Evolutionary conservation across 768 basidiomycete genomes (phyloP).

Genomic region (Mycena floridula): DNA sequence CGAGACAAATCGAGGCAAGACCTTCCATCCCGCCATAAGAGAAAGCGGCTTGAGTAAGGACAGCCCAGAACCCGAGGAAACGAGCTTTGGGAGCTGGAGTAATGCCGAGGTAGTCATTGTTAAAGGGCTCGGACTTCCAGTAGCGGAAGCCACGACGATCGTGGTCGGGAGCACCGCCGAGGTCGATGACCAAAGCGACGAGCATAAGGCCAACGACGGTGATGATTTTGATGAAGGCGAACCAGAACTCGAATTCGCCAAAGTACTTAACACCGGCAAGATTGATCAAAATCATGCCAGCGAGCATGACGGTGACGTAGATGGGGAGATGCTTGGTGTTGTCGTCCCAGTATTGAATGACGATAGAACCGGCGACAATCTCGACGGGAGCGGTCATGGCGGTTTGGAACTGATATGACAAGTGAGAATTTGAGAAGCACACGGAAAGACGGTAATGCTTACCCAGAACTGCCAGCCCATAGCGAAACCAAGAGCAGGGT

Average conservation of each 20-base stretch:
- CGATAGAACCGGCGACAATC: slow-evolving; percentile 44
- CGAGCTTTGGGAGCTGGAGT: slow-evolving; percentile 24
- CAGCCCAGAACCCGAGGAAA: slow-evolving; percentile 37
- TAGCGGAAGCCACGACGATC: slow-evolving; percentile 39
- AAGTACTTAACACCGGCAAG: slow-evolving; percentile 37
- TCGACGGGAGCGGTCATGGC: slow-evolving; percentile 41
- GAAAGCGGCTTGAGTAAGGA: slow-evolving; percentile 35
- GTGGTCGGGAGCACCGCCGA: slow-evolving; percentile 42
- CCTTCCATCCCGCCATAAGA: slow-evolving; percentile 59
- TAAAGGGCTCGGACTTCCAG: slow-evolving; percentile 28
- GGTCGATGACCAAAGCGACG: slow-evolving; percentile 39
- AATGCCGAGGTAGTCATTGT: slow-evolving; percentile 6
- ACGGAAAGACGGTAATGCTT: too few relatives aligned
- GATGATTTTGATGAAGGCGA: slow-evolving; percentile 40
- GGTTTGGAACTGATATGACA: too few relatives aligned
- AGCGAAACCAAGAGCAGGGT: slow-evolving; percentile 39
- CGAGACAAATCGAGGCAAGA: slow-evolving; percentile 36
- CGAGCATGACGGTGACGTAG: slow-evolving; percentile 1
- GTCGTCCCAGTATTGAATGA: slow-evolving; percentile 40
- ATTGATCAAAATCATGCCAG: slow-evolving; percentile 16
- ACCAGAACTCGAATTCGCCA: slow-evolving; percentile 54
- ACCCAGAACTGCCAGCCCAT: slow-evolving; percentile 46
- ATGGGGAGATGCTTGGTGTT: slow-evolving; percentile 7
- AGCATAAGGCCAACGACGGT: slow-evolving; percentile 31
- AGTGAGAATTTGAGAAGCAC: too few relatives aligned